A percentile compares a stretch with the other conserved stretches of the same genome.
These are phyloP conservation scores for Schwanniomyces vanrijiae DNA, from an alignment of 805 yeast species.

Conservation along the genomic window DNA sequence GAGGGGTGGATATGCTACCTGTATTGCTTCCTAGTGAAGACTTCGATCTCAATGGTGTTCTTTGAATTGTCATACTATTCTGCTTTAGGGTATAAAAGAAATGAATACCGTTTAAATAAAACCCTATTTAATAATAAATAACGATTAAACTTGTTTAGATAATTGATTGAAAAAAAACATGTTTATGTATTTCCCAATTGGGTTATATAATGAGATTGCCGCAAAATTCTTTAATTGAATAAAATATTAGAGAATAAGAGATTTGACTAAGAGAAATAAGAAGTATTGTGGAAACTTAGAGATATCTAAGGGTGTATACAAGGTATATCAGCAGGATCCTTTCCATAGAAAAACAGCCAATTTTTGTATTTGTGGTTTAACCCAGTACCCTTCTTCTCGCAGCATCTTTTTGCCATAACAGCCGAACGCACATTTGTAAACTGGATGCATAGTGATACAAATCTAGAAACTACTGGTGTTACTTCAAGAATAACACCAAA, in stretches of 20 bases:
- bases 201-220: conserved; percentile 5
- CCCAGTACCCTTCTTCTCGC: conserved; percentile 27
- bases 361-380: conserved; percentile 48
- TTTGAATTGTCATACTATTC: conserved; percentile 14
- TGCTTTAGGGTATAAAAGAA: background rate
- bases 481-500: conserved; percentile 65
- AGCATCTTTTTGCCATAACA: conserved; percentile 52
- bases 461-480: conserved; percentile 65
- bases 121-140: background rate
- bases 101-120: background rate
- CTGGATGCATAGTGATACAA: conserved; percentile 59
- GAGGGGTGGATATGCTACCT: conserved; percentile 12
- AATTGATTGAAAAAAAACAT: background rate
- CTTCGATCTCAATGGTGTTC: conserved; percentile 28
- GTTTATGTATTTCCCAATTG: conserved; percentile 9
- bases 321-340: conserved; percentile 63
- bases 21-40: conserved; percentile 21
- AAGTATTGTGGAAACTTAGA: background rate
- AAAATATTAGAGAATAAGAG: background rate
- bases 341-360: conserved; percentile 69
- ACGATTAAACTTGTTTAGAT: background rate
- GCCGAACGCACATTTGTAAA: conserved; percentile 62
- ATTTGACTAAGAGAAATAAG: background rate
- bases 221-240: background rate
- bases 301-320: conserved; percentile 24